Evolutionary conservation across 306 rosid species (phyloP), one percentile per base, ranked within the genome.

Genomic region (Cajanus cajan): DNA sequence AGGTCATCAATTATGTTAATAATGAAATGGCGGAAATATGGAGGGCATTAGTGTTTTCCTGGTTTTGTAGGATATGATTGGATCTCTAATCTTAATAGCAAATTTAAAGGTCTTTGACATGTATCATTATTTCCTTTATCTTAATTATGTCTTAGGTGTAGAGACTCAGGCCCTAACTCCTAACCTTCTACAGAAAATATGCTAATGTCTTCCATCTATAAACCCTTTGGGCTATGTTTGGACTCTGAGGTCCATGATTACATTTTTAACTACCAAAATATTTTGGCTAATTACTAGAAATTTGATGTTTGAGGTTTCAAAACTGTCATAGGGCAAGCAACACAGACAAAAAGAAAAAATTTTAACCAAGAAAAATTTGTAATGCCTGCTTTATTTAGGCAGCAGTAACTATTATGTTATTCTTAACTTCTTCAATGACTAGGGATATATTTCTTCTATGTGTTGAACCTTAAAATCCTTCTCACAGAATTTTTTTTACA

Each of bases 31-130:
- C 24, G 9, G 68, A 69, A 18, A 58, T 39, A 67, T 57, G 44
- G 16, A 55, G 71, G 76, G 39, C 72, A 74, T 6, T 2, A 57
- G 47, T 40, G 47, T 36, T 82, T 34, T 65, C 48, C 16, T 75
- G 37, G 19, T 58, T 68, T 58, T 55, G 2, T 54, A 55, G 71
- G 43, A 66, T 57, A 51, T 59, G 18, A 47, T 47, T 47, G 59
- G 24, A 28, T 16, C 36, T 59, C 21, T n/a, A 34, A 24, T 57
- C 61, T 33, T 58, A 36, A 11, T 25, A 34, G 52, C 41, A 45
- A 19, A 73, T 50, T 41, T 52, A 65, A 18, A 55, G 55, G 28
- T 70, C 64, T 54, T 52, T 51, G 36, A 52, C 21, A 15, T 59
- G 22, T n/a, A 31, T 62, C 64, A 15, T 57, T 59, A 12, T 54